A percentile compares a stretch with the other conserved stretches of the same genome.
phyloP scores from a whole-genome alignment of 768 basidiomycete genomes.

The Scleroderma citrinum region DNA sequence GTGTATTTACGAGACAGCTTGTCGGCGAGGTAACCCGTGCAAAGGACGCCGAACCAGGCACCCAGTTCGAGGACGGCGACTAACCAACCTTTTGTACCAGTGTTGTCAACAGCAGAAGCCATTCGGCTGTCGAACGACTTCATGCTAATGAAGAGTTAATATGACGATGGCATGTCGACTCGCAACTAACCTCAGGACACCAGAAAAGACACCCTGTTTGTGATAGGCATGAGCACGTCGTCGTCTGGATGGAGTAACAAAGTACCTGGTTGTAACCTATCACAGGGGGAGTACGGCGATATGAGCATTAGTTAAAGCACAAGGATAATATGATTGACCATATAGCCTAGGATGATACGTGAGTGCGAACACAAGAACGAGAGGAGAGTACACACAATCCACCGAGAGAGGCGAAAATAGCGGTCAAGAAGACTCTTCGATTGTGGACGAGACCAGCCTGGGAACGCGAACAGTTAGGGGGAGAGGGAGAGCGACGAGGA shows the following conservation, averaged over 20 bases:
- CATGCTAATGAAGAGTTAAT: constrained; percentile 31
- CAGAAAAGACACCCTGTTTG: constrained; percentile 68
- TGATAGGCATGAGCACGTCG: neutral
- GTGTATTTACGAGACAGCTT: constrained; percentile 70
- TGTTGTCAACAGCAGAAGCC: constrained; percentile 46
- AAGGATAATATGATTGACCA: constrained; percentile 35
- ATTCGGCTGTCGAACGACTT: constrained; percentile 46
- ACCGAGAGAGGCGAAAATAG: constrained; percentile 75
- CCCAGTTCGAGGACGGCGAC: constrained; percentile 71
- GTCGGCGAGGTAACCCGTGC: constrained; percentile 68
- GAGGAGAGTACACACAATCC: constrained; percentile 47
- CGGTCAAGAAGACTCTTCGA: constrained; percentile 55
- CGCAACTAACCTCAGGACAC: constrained; percentile 40
- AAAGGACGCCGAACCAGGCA: constrained; percentile 71
- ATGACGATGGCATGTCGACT: too few species aligned
- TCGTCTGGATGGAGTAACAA: constrained; percentile 2
- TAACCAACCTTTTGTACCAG: constrained; percentile 61
- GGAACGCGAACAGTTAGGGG: neutral
- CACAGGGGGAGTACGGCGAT: constrained; percentile 1
- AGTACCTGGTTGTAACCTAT: constrained; percentile 60
- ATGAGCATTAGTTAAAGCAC: constrained; percentile 2
- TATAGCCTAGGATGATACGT: constrained; percentile 43
- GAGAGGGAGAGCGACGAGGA: neutral
- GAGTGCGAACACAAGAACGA: neutral
- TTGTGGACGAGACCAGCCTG: constrained; percentile 62